Evolutionary conservation across 495 filamentous ascomycete species (phyloP), one percentile per base, ranked within the genome.

Genomic region (Aspergillus bridgeri): DNA sequence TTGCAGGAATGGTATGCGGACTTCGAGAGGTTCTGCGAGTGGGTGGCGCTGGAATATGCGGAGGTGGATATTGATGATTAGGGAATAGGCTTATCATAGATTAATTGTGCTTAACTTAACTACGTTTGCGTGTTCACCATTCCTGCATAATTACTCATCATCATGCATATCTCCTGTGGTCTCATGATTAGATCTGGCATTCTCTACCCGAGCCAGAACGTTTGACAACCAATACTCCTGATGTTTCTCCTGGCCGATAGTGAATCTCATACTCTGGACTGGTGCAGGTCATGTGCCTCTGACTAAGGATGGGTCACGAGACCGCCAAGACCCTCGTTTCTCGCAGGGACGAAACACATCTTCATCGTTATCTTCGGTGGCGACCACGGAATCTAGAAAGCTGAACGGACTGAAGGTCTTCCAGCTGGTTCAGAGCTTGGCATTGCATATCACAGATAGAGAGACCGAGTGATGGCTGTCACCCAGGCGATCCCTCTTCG

Each of bases 1-100:
- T 67, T 98, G 74, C 83, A 81, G 68, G 80, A 93, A 65, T 97
- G 91, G 89, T 81, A 79, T 44, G 71, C 79, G 46, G 81, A 87
- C 49, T 97, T 93, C 85, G 94, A 98, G 75, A 77, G 81, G 59
- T 98, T 96, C 66, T 97, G 92, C 69, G 78, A 90, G 51, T 98
- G 92, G 92, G 76, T 98, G 54, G 88, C 96, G 7, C 73, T 82
- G 51, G 88, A 94, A 68, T 96, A 84, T 79, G 88, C 86, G 17
- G 82, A 87, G 47, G 78, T 82, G 62, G 75, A 75, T 23, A 74
- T 73, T 13, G 77, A 79, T 50, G 73, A 75, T 27, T 65, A n/a
- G n/a, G n/a, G 56, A 48, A 43, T 6, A n/a, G n/a, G n/a, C n/a
- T n/a, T n/a, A n/a, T n/a, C n/a, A n/a, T n/a, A n/a, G n/a, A n/a